phyloP scores from a whole-genome alignment of 805 yeast genomes.

The Kuraishia borneana region DNA sequence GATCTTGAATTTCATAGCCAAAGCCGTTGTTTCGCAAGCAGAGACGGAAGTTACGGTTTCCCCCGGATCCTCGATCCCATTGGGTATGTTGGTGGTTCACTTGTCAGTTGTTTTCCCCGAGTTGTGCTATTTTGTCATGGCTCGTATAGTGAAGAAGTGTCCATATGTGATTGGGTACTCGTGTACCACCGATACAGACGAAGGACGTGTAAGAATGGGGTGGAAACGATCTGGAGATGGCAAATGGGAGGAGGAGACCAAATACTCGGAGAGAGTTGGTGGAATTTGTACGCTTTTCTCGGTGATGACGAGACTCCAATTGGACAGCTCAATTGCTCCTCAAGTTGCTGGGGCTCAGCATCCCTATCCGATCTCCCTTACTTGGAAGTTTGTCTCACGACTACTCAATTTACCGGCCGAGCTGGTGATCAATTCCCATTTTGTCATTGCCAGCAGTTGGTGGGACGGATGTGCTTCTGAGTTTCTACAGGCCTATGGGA shows the following conservation, averaged over 20 bases:
- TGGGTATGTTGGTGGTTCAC: conserved; percentile 53
- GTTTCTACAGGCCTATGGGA: conserved; percentile 47
- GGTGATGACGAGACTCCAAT: conserved; percentile 47
- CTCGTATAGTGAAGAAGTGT: conserved; percentile 85
- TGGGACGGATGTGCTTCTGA: conserved; percentile 75
- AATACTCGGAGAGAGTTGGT: conserved; percentile 75
- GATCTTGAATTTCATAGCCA: conserved; percentile 75
- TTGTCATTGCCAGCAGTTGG: conserved; percentile 67
- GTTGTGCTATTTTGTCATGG: conserved; percentile 46
- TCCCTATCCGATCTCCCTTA: conserved; percentile 44
- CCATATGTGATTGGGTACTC: conserved; percentile 80
- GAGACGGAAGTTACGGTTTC: conserved; percentile 83
- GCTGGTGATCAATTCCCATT: conserved; percentile 57
- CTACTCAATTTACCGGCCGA: conserved; percentile 43
- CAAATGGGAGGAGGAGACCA: conserved; percentile 48
- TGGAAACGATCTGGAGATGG: conserved; percentile 50
- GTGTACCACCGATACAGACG: conserved; percentile 66
- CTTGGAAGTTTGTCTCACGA: conserved; percentile 72
- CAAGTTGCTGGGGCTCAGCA: conserved; percentile 19
- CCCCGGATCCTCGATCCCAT: conserved; percentile 67
- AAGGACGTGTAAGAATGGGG: conserved; percentile 80
- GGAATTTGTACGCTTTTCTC: conserved; percentile 81
- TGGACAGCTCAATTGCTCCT: conserved; percentile 12
- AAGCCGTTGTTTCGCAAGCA: conserved; percentile 81
- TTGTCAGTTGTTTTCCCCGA: conserved; percentile 38